These are phyloP conservation scores for Amanita thiersii DNA, from an alignment of 768 basidiomycete species.

Conservation along the genomic window DNA sequence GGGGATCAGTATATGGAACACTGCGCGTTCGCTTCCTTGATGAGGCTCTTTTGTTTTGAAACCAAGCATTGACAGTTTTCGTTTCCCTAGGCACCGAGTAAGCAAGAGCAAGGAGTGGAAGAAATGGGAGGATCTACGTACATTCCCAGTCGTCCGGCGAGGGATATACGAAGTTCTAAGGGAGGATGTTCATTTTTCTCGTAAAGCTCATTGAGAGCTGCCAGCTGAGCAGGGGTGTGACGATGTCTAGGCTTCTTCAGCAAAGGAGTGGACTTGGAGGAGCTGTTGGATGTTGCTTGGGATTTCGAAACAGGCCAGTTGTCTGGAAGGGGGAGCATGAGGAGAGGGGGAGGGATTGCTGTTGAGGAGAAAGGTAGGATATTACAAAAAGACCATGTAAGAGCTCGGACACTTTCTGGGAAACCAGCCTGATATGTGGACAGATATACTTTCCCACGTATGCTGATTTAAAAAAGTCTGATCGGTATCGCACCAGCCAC, in stretches of 20 bases:
- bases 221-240: slow-evolving; percentile 63
- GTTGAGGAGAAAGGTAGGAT: slow-evolving; percentile 14
- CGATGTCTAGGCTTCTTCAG: slow-evolving; percentile 76
- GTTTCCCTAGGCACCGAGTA: slow-evolving; percentile 47
- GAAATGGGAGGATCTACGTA: slow-evolving; percentile 28
- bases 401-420: slow-evolving; percentile 8
- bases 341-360: slow-evolving; percentile 12
- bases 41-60: slow-evolving; percentile 81
- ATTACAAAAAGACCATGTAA: slow-evolving; percentile 5
- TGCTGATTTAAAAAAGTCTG: background rate
- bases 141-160: slow-evolving; percentile 74
- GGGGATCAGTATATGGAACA: slow-evolving; percentile 19
- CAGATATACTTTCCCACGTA: slow-evolving; percentile 7
- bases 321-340: slow-evolving; percentile 4
- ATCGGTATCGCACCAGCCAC: background rate
- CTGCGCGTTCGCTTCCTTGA: slow-evolving; percentile 59
- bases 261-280: slow-evolving; percentile 26
- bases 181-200: slow-evolving; percentile 71
- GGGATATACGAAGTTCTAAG: slow-evolving; percentile 54
- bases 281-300: slow-evolving; percentile 16
- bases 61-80: slow-evolving; percentile 83
- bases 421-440: slow-evolving; percentile 8
- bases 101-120: slow-evolving; percentile 12
- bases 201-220: slow-evolving; percentile 71
- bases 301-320: slow-evolving; percentile 14